phyloP scores from a whole-genome alignment of 352 stramenopile genomes.

The Thraustotheca clavata region DNA sequence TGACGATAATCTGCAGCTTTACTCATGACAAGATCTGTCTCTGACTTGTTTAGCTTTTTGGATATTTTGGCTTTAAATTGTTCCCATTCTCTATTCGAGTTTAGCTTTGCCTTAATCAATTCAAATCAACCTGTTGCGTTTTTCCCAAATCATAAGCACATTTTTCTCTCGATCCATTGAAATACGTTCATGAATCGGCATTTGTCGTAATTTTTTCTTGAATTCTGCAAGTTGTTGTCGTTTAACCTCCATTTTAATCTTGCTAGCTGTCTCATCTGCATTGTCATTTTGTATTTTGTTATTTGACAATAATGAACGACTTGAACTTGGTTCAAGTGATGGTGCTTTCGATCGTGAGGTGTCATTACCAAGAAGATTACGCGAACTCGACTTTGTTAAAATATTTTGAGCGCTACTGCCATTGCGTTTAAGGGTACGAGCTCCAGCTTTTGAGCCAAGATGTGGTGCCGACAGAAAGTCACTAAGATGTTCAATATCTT shows the following conservation, averaged over 20 bases:
- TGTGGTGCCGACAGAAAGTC: slow-evolving; percentile 31
- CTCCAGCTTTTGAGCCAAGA: not conserved
- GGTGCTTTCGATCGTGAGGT: not conserved
- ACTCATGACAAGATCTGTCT: slow-evolving; percentile 81
- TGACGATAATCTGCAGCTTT: slow-evolving; percentile 77
- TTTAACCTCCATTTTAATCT: slow-evolving; percentile 31
- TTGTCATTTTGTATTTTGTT: not conserved
- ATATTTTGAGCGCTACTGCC: not conserved
- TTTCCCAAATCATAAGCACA: slow-evolving; percentile 53
- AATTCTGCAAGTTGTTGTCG: slow-evolving; percentile 38
- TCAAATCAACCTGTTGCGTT: slow-evolving; percentile 34
- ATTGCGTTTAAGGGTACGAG: not conserved
- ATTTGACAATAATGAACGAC: not conserved
- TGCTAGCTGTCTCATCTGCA: slow-evolving; percentile 13
- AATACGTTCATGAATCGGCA: slow-evolving; percentile 63
- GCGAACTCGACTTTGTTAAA: not conserved
- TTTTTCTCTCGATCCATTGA: slow-evolving; percentile 60
- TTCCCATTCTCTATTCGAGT: slow-evolving; percentile 46
- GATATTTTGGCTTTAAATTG: slow-evolving; percentile 49
- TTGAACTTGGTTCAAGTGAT: not conserved
- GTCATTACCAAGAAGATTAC: not conserved
- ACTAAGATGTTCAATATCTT: slow-evolving; percentile 54
- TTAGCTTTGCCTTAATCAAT: too few relatives aligned
- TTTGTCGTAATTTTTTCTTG: slow-evolving; percentile 55
- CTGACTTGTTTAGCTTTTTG: slow-evolving; percentile 47